Evolutionary conservation across 1,284 basidiomycete species (phyloP), one percentile per base, ranked within the genome.

Genomic region (Ganoderma leucocontextum): DNA sequence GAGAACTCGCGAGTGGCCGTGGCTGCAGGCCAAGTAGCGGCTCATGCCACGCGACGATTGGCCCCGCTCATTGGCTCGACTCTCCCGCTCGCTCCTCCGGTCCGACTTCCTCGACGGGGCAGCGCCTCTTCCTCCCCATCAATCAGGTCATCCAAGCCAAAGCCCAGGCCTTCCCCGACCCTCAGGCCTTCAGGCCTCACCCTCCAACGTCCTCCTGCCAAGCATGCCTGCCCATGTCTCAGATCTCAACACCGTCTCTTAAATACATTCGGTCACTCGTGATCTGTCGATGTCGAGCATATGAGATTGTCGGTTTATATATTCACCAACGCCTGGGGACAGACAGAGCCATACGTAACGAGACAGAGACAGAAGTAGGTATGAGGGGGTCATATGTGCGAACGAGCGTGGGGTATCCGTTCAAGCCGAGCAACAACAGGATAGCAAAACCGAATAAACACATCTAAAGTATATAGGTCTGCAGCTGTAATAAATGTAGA

Each of bases 361-460:
- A 59, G 15, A 64, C 63, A 61, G 36, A 64, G 62, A n/a, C 29
- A 2, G 29, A 29, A 29, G 58, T 62, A 62, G 58, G 57, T 25
- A 57, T 53, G 60, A 33, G 63, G 58, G 70, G 72, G 72, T 70
- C 73, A 74, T 72, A 72, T 68, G 64, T 41, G 47, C 36, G 60
- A 74, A 74, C 70, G 73, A 74, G 71, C 65, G 73, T 72, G 73
- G 67, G 73, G 73, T 74, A 74, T 74, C 73, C 71, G 68, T 52
- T 57, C 66, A 66, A 52, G 66, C 65, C 52, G 66, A 72, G 71
- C 68, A 70, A 62, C 71, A 63, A 69, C 64, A 66, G 49, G 60
- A 65, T 38, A 70, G 62, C 66, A 64, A 62, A 47, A 60, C 65
- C 62, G 39, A 73, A 72, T 72, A 74, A 66, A 70, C 70, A 70